phyloP scores from a whole-genome alignment of 1,284 basidiomycete genomes.

The Ceratobasidium sp. region DNA sequence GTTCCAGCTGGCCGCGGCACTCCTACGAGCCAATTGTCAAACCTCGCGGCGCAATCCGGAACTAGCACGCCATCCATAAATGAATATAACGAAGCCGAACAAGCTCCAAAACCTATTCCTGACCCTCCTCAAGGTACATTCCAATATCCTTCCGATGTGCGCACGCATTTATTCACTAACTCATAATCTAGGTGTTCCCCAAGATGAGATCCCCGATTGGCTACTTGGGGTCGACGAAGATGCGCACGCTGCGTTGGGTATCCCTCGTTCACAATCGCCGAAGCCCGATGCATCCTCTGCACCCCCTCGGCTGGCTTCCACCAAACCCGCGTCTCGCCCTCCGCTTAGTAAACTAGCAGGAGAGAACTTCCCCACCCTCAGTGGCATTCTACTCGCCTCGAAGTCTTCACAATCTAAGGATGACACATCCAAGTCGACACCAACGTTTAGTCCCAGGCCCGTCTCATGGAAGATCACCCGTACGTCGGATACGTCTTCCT shows the following conservation, averaged over 20 bases:
- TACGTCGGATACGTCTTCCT: neutral
- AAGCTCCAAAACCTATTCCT: neutral
- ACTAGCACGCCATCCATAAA: neutral
- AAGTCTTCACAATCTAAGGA: neutral
- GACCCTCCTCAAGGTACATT: neutral
- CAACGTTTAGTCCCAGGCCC: neutral
- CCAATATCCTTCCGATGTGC: neutral
- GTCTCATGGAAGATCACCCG: neutral
- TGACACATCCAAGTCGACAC: neutral
- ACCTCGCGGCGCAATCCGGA: neutral
- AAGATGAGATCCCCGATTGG: slow-evolving; percentile 37
- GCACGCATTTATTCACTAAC: neutral
- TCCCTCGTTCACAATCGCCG: slow-evolving; percentile 15
- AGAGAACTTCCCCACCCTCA: slow-evolving; percentile 11
- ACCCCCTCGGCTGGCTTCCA: neutral
- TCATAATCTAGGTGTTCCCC: slow-evolving; percentile 13
- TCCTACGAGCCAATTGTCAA: neutral
- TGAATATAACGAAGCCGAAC: neutral
- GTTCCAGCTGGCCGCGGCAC: too few species aligned
- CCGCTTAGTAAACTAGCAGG: slow-evolving; percentile 9
- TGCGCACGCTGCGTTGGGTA: slow-evolving; percentile 16
- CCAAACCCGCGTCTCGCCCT: neutral
- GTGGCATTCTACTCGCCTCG: neutral
- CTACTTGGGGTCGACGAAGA: slow-evolving; percentile 10
- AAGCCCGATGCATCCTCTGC: neutral